Evolutionary conservation across 768 basidiomycete species (phyloP), one percentile per base, ranked within the genome.

Genomic region (Mycena amicta): DNA sequence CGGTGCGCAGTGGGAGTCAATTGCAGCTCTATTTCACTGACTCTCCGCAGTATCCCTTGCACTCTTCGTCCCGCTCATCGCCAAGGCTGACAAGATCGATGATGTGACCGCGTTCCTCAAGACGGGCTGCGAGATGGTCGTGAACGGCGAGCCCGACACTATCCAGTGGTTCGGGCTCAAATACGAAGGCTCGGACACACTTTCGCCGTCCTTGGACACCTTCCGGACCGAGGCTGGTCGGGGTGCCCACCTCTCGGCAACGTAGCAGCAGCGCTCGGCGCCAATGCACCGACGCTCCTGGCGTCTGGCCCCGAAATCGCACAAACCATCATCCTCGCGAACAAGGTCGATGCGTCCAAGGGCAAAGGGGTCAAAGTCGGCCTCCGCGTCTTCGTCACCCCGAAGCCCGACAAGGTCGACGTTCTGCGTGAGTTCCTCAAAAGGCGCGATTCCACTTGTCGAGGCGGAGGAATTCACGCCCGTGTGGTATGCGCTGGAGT

Each of bases 181-280:
- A 55, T 71, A 72, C 57, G 59, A 61, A 28, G 61, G 57, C 41
- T 45, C 43, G 15, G 43, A 37, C 56, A 61, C 29, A 50, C 65
- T 46, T 77, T 69, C 63, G 71, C 71, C 40, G 72, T 76, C 61
- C 18, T 74, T 79, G 69, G 76, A 77, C 64, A 75, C 76, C 8
- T 77, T 77, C 68, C 68, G 69, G 3, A 63, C 66, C 11, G 70
- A 74, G 51, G 57, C 61, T 22, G 76, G 72, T 3, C 70, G 76
- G 13, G 51, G 60, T 11, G 74, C 72, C 6, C 77, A 79, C 63
- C 63, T 77, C 12, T 43, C 53, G 76, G 76, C 22, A 66, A 72
- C 45, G 66, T 76, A 40, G 74, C 74, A n/a, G 67, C 62, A 26
- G 74, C 74, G 12, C 65, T 79, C 29, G 61, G 68, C 57, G 70